Conservation (phyloP, 1,139 yeast species). For the Saccharomyces hybrid region DNA sequence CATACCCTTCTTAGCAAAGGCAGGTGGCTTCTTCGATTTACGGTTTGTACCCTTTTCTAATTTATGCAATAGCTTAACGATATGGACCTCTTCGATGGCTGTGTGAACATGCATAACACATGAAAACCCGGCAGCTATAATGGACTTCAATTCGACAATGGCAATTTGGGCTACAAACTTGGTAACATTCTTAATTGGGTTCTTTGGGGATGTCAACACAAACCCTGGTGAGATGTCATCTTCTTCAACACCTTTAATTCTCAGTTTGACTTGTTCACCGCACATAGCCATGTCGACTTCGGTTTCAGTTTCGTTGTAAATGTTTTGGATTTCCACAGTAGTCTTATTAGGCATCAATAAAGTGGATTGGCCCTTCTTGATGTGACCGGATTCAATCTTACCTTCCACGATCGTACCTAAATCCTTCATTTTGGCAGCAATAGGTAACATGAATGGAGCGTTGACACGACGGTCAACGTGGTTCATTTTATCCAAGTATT, state of each 20-base stretch:
- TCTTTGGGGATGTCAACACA: slow-evolving; percentile 75
- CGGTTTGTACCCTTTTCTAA: slow-evolving; percentile 95
- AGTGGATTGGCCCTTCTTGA: slow-evolving; percentile 68
- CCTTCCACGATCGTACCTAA: slow-evolving; percentile 97
- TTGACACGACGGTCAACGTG: slow-evolving; percentile 78
- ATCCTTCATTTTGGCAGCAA: slow-evolving; percentile 90
- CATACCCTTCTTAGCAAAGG: slow-evolving; percentile 98
- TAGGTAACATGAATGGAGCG: slow-evolving; percentile 96
- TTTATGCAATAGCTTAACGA: slow-evolving; percentile 79
- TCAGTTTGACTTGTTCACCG: slow-evolving; percentile 95
- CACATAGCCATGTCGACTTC: slow-evolving; percentile 86
- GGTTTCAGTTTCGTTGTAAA: slow-evolving; percentile 90
- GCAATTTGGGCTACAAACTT: slow-evolving; percentile 94
- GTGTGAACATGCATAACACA: slow-evolving; percentile 99
- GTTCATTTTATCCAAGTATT: slow-evolving; percentile 76
- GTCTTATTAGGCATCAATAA: slow-evolving; percentile 88
- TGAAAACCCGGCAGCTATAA: slow-evolving; percentile 88
- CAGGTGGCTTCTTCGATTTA: slow-evolving; percentile 93
- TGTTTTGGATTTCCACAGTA: slow-evolving; percentile 73
- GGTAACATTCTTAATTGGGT: slow-evolving; percentile 87
- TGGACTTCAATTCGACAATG: slow-evolving; percentile 89
- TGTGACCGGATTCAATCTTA: slow-evolving; percentile 91
- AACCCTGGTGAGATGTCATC: slow-evolving; percentile 90
- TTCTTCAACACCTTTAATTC: slow-evolving; percentile 92
- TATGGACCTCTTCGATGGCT: slow-evolving; percentile 89